Base-by-base conservation (phyloP, 106 monocot species). In the Dioscorea zingiberensis region DNA sequence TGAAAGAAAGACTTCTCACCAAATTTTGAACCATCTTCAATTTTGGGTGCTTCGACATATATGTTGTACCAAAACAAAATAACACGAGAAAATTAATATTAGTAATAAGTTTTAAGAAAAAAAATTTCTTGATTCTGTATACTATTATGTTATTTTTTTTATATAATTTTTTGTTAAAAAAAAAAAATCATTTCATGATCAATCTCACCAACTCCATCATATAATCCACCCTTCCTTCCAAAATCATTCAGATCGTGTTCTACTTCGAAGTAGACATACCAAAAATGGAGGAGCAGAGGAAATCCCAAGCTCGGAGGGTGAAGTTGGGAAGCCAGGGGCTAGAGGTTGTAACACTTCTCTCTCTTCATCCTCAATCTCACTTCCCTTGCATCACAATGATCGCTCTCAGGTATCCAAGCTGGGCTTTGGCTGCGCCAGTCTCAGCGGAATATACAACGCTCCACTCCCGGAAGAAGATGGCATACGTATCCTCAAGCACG, bases 351-450 rank as follows among this genome's bases (percentile, higher is more conserved):
- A 24, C 44, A 3, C 15, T 44, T 19, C 47, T 54, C 22, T 23
- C 23, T 56, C 22, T 56, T 18, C 22, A 22, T 56, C 7, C 56
- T 48, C 24, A 16, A 46, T 28, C 13, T 68, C 30, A 38, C 25
- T 44, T 16, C 15, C 23, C 25, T 24, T 38, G 0, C 47, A 48
- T 61, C 13, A 24, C 17, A 16, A 25, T n/a, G 13, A 30, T 24
- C 27, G 30, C 25, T 27, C 62, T 3, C 53, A 82, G 81, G 86
- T 82, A 2, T 87, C 86, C 44, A 87, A 83, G 59, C 29, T 88
- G 28, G 93, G 93, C 2, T 85, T 83, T 51, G 88, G 88, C 12
- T 93, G 93, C 69, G 74, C 83, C 79, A 75, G 93, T 13, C 80
- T 88, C 15, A 83, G 62, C 13, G 87, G 91, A 4, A 17, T 76